A percentile compares a stretch with the other conserved stretches of the same genome.
These are phyloP conservation scores for Suhomyces kunorum DNA, from an alignment of 1,139 yeast genomes.

Conservation along the genomic window DNA sequence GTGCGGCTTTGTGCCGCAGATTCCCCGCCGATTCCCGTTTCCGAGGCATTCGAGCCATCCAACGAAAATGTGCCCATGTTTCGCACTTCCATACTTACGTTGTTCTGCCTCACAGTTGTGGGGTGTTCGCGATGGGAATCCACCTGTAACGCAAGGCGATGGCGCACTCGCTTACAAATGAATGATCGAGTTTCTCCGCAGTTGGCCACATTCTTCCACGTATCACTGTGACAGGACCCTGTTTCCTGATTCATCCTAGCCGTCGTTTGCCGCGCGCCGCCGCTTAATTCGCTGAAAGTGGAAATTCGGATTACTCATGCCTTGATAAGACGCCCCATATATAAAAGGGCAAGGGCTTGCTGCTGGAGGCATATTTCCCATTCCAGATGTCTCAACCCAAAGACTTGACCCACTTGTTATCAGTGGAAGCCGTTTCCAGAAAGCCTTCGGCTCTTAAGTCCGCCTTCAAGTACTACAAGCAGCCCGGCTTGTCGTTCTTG, in stretches of 20 bases:
- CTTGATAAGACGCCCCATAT: constrained; percentile 5
- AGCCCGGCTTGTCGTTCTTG: constrained; percentile 79
- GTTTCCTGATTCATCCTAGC: constrained; percentile 1
- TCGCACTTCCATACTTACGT: no score
- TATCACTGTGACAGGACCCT: constrained; percentile 1
- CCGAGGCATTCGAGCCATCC: no score
- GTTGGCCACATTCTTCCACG: no score
- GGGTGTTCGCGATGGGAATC: no score
- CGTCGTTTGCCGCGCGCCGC: constrained; percentile 2
- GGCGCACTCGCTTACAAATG: no score
- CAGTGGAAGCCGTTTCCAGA: constrained; percentile 78
- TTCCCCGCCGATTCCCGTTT: no score
- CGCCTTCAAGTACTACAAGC: constrained; percentile 73
- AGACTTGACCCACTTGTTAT: constrained; percentile 74
- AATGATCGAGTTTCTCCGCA: no score
- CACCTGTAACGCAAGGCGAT: no score
- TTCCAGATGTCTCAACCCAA: constrained; percentile 45
- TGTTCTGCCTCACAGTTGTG: no score
- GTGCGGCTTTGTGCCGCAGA: no score
- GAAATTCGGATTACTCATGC: constrained; percentile 10
- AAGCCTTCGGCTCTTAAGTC: constrained; percentile 77
- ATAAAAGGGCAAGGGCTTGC: neutral
- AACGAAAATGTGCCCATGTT: no score
- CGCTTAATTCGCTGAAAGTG: constrained; percentile 6
- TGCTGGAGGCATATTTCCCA: neutral